Evolutionary conservation across 306 rosid genomes (phyloP), one percentile per base, ranked within the genome.

Genomic region (Bauhinia variegata): DNA sequence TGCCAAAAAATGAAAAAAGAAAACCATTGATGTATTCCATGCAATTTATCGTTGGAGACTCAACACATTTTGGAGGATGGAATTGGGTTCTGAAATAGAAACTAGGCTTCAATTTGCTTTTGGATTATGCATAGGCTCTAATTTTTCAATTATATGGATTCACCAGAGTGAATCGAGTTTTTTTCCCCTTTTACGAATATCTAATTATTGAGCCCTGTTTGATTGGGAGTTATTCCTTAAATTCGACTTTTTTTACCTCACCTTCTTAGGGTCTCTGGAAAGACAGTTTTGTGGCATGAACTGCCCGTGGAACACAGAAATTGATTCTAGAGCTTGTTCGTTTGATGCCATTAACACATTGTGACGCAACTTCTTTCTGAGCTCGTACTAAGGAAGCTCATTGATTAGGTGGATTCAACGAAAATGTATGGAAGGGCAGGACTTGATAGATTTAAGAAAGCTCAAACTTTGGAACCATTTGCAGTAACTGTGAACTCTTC

Each of bases 401-500:
- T 19, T 36, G 11, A 32, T 17, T 43, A 43, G 54, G 71, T 58
- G 16, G 10, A n/a, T 42, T 42, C 61, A 36, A 71, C 65, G 67
- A 71, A 78, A 74, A 93, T 93, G 98, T 92, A 87, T 82, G 96
- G 96, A 78, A 84, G 96, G 74, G 66, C 96, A 1, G 93, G 98
- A 38, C 95, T 87, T 53, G 93, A 87, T 83, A 88, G 98, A 76
- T 93, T 93, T 78, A 93, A 82, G 84, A 93, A 93, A 81, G 97
- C 98, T 53, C 88, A 93, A 82, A 72, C 82, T 69, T 81, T 85
- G 83, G 96, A 93, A 78, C 98, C 97, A 9, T 93, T 88, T 71
- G 77, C 96, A 2, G 88, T 92, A 36, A 28, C 80, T 43, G 57
- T 63, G 52, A 83, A 67, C 68, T 69, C 88, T 8, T 68, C 89